Percentiles rank a stretch among this genome's conserved stretches.
Evolutionary conservation across 106 monocot species (phyloP).

Genomic region (Alisma plantagoaquatica): DNA sequence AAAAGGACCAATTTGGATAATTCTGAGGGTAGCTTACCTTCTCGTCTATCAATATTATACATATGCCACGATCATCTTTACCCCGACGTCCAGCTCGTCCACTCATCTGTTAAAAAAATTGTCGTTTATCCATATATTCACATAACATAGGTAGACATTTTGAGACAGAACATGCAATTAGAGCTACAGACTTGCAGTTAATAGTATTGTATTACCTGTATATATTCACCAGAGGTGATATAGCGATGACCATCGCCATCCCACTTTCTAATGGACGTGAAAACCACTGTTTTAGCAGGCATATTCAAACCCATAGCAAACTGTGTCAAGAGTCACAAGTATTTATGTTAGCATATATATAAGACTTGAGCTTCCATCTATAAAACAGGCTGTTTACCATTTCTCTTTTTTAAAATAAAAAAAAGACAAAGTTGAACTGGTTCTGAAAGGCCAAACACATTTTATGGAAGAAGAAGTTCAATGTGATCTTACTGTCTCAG

Average conservation of each 20-base stretch:
- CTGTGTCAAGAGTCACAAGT: too few relatives aligned
- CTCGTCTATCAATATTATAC: too few relatives aligned
- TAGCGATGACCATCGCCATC: conserved; percentile 82
- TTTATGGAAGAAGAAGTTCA: background rate
- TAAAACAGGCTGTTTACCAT: background rate
- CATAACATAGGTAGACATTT: too few relatives aligned
- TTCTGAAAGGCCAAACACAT: background rate
- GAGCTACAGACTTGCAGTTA: too few relatives aligned
- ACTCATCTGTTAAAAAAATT: too few relatives aligned
- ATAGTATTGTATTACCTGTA: too few relatives aligned
- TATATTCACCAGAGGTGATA: conserved; percentile 86
- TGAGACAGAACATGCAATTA: too few relatives aligned
- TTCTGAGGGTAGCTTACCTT: too few relatives aligned
- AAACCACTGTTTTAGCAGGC: conserved; percentile 92
- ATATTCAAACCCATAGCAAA: conserved; percentile 97
- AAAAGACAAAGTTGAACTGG: conserved; percentile 4
- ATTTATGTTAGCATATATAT: background rate
- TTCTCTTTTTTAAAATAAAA: background rate
- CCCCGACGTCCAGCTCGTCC: too few relatives aligned
- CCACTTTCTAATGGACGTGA: conserved; percentile 87
- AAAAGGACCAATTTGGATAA: too few relatives aligned
- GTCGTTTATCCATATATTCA: too few relatives aligned
- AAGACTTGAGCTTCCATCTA: background rate
- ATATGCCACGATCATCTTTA: too few relatives aligned
- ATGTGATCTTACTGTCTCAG: conserved; percentile 60